Conservation (phyloP, 2,329 filamentous ascomycete genomes). For the Penicillium expansum region DNA sequence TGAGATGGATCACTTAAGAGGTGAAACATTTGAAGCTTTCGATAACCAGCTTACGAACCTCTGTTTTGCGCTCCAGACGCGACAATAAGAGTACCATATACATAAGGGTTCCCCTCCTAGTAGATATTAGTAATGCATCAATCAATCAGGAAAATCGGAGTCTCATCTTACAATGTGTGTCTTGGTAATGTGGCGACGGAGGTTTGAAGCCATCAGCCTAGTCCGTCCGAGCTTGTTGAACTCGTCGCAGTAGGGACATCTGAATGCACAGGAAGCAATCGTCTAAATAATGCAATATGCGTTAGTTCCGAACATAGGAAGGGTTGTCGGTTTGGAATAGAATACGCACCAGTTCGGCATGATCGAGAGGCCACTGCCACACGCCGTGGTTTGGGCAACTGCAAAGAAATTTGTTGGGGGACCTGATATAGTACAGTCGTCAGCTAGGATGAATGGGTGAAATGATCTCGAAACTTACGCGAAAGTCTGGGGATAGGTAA, state of each 20-base stretch:
- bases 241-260: background rate
- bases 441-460: background rate
- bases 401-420: fast-evolving
- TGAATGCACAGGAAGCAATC: background rate
- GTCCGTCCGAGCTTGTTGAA: background rate
- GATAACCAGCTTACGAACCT: background rate
- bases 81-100: background rate
- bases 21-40: background rate
- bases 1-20: background rate
- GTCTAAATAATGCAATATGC: background rate
- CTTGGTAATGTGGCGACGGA: background rate
- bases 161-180: background rate
- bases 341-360: background rate
- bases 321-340: background rate
- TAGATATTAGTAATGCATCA: background rate
- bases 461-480: background rate
- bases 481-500: background rate
- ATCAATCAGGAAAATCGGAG: background rate
- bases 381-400: background rate
- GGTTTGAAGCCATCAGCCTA: background rate
- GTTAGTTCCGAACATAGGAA: background rate
- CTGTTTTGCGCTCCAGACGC: background rate
- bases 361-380: background rate
- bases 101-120: background rate
- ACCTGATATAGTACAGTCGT: background rate